Conservation (phyloP, 768 basidiomycete species). For the Lactarius pseudohatsudake region DNA sequence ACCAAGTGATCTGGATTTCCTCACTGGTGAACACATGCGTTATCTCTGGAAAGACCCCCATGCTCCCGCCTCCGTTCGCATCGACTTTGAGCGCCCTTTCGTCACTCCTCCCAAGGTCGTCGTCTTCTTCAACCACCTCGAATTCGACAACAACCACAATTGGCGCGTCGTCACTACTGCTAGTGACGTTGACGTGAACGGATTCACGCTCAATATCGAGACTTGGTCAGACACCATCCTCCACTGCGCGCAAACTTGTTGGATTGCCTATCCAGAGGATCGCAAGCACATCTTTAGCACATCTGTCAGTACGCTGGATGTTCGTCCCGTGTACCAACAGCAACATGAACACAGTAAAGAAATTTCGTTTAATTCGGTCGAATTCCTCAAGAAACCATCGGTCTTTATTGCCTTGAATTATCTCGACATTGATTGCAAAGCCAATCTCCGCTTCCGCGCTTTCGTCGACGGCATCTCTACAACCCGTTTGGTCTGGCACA, state of each 20-base stretch:
- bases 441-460: neutral
- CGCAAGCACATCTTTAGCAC: neutral
- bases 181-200: neutral
- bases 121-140: neutral
- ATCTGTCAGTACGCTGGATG: neutral
- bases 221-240: neutral
- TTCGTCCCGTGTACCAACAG: neutral
- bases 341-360: neutral
- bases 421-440: neutral
- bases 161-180: neutral
- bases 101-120: conserved; percentile 2
- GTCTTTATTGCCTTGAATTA: neutral
- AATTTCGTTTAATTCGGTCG: neutral
- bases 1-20: neutral
- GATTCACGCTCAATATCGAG: conserved; percentile 3
- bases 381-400: neutral
- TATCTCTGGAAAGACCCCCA: neutral
- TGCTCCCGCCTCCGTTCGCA: neutral
- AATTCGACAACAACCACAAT: neutral
- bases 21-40: conserved; percentile 1
- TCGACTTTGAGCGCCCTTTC: neutral
- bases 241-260: neutral
- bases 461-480: neutral
- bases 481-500: neutral
- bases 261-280: conserved; percentile 4